Base-by-base conservation (phyloP, 495 filamentous ascomycete species). In the Clavariopsis aquatica region DNA sequence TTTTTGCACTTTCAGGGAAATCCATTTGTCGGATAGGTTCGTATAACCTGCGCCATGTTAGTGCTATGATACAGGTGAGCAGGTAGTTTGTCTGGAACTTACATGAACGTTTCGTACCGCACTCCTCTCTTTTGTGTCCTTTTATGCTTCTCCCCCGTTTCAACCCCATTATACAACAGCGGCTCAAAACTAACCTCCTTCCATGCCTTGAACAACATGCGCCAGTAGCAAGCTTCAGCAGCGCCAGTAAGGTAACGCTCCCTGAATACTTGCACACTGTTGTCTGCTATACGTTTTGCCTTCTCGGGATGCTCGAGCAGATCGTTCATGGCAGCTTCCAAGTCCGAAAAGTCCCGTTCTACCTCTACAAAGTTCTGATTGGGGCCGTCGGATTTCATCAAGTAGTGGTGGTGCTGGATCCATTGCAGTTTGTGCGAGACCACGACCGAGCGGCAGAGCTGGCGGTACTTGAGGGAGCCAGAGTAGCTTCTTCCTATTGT, bases 331-430 rank as follows among this genome's bases (percentile, higher is more conserved):
- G 80, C 84, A 4, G 72, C 68, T 23, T 82, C 75, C 1, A 88
- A 71, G 68, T 87, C 80, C 0, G 76, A 74, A 68, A 78, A 88
- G 62, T 87, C 83, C 6, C 74, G 62, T 15, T 78, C 71, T 1
- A 87, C 84, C 58, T 83, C 73, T 22, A 88, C 74, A 49, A 80
- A 87, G 60, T 88, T 90, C 38, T 86, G 83, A 0, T 84, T 75
- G 0, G 81, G 78, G 0, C 85, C 85, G 10, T 64, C 64, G 19
- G 77, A 54, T 12, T 70, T 62, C 10, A 84, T 53, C 7, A 82
- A 75, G 28, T 73, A 73, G 36, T 78, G 74, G 53, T 78, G 77
- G 57, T 78, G 74, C 27, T 79, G 70, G n/a, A 76, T 71, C 75
- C 78, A 82, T 27, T 74, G 66, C 15, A 79, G 71, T 24, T 80